Conservation (phyloP, 306 rosid species). For the Luffa aegyptiaca region DNA sequence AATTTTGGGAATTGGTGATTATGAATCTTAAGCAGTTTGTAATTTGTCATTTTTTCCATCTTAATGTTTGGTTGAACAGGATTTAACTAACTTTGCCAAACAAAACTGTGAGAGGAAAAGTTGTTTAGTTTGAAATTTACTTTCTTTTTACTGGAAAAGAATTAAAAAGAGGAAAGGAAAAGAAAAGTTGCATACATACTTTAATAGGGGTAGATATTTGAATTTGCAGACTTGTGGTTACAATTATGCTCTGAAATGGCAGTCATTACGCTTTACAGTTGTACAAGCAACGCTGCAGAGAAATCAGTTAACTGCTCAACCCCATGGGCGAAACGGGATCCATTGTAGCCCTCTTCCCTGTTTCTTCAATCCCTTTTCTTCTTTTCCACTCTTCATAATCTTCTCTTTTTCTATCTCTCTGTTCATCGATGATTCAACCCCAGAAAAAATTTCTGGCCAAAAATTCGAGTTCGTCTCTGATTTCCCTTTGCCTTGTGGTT, state of each 20-base stretch:
- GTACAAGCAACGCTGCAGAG: constrained; percentile 11
- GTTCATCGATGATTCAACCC: neutral
- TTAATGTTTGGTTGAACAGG: neutral
- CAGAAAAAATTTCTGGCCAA: neutral
- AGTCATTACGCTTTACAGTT: constrained; percentile 9
- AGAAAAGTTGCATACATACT: neutral
- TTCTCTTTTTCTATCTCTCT: neutral
- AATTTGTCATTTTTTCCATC: neutral
- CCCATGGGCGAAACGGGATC: neutral
- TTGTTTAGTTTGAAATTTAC: neutral
- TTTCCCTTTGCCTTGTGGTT: constrained; percentile 11
- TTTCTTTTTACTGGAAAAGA: neutral
- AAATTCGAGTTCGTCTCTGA: constrained; percentile 6
- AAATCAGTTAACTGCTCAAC: neutral
- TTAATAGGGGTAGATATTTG: constrained; percentile 1
- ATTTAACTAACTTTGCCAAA: neutral
- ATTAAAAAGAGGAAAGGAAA: neutral
- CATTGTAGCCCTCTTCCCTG: neutral
- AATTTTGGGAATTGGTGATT: neutral
- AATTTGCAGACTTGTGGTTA: constrained; percentile 1
- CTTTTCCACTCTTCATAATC: neutral
- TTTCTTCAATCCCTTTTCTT: neutral
- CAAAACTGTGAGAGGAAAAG: neutral
- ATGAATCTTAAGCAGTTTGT: neutral
- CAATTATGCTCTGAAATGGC: constrained; percentile 15